Percentiles rank a stretch among this genome's conserved stretches.
phyloP scores from a whole-genome alignment of 2,329 filamentous ascomycete species.

The Ophiostoma perfectum region DNA sequence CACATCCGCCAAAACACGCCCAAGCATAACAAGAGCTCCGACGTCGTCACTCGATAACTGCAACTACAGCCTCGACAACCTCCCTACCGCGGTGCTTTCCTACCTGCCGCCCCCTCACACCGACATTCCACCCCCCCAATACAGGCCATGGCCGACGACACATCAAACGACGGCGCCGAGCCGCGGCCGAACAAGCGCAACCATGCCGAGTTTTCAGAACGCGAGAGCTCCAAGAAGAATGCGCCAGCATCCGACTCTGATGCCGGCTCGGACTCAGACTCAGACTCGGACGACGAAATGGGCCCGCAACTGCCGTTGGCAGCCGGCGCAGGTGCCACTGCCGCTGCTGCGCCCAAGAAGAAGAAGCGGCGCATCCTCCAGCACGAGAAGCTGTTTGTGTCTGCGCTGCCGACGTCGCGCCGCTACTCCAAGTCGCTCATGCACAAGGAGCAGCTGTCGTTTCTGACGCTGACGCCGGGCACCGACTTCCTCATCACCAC shows the following conservation, averaged over 20 bases:
- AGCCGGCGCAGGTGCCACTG: constrained; percentile 44
- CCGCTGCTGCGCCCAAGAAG: constrained; percentile 62
- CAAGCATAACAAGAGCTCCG: too few relatives aligned
- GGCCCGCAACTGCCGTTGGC: constrained; percentile 82
- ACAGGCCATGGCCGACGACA: constrained; percentile 23
- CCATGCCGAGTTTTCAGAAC: constrained; percentile 50
- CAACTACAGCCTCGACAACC: background rate
- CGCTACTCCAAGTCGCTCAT: constrained; percentile 95
- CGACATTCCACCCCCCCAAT: background rate
- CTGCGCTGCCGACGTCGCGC: constrained; percentile 72
- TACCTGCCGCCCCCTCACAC: background rate
- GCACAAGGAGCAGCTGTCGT: constrained; percentile 93
- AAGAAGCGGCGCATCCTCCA: constrained; percentile 88
- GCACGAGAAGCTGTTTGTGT: constrained; percentile 92
- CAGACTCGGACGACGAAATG: constrained; percentile 75
- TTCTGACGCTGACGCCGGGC: constrained; percentile 77
- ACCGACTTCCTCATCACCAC: constrained; percentile 96
- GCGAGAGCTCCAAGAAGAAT: constrained; percentile 34
- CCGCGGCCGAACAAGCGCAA: constrained; percentile 47
- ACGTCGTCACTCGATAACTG: too few relatives aligned
- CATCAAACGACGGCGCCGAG: constrained; percentile 32
- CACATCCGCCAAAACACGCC: too few relatives aligned
- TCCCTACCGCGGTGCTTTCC: background rate
- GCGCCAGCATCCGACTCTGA: constrained; percentile 18
- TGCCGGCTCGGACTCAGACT: constrained; percentile 24